These are phyloP conservation scores for Mycena galericulata DNA, from an alignment of 768 basidiomycete genomes.

Conservation along the genomic window DNA sequence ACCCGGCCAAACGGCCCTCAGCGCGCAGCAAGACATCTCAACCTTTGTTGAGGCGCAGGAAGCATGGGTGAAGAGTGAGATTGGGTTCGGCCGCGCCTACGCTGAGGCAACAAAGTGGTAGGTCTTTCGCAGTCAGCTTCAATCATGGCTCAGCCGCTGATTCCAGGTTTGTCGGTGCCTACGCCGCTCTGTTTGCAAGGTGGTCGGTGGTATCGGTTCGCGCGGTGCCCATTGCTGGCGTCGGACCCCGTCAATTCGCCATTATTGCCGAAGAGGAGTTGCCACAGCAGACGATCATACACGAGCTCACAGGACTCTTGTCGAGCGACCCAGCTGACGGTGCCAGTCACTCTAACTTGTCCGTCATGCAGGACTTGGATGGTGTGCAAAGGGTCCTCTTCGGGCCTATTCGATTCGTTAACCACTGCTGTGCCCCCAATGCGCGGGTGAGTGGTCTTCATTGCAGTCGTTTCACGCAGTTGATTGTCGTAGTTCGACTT, in stretches of 20 bases:
- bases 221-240: too few relatives aligned
- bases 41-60: too few relatives aligned
- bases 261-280: neutral
- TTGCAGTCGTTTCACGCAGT: neutral
- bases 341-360: neutral
- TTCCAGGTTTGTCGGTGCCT: too few relatives aligned
- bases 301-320: neutral
- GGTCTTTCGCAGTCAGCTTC: neutral
- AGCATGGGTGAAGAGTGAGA: neutral
- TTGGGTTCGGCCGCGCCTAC: neutral
- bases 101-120: neutral
- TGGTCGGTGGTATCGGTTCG: too few relatives aligned
- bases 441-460: neutral
- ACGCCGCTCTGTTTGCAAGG: too few relatives aligned
- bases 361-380: constrained; percentile 6
- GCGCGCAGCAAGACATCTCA: constrained; percentile 1
- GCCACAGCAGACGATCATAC: neutral
- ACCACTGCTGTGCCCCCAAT: too few relatives aligned
- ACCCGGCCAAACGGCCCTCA: neutral
- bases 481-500: neutral
- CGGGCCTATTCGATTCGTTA: too few relatives aligned
- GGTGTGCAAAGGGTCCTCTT: too few relatives aligned
- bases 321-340: constrained; percentile 4
- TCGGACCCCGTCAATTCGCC: too few relatives aligned
- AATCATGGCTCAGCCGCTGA: neutral